phyloP scores from a whole-genome alignment of 768 basidiomycete genomes.

The Lentinula edodes region DNA sequence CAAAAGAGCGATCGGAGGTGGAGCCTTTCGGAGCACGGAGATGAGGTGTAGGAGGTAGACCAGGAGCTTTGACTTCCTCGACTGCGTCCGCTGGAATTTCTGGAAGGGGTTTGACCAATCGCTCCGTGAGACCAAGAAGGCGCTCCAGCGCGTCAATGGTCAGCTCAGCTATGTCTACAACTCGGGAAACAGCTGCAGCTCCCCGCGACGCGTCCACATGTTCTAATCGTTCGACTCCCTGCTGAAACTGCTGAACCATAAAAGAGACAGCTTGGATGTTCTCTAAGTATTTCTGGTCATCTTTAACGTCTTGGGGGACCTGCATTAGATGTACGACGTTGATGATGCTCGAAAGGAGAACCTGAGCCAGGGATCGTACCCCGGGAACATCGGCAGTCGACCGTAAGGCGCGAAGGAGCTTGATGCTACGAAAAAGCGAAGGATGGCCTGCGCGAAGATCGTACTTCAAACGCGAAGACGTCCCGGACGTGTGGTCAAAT shows the following conservation, averaged over 20 bases:
- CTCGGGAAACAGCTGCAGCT: neutral
- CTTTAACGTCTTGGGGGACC: neutral
- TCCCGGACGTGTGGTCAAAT: neutral
- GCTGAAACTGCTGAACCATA: neutral
- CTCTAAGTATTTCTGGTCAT: neutral
- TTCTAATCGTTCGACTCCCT: neutral
- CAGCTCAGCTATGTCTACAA: neutral
- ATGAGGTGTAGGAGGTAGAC: neutral
- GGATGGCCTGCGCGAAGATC: slow-evolving; percentile 29
- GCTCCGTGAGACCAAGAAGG: neutral
- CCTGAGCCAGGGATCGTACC: slow-evolving; percentile 11
- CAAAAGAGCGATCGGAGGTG: neutral
- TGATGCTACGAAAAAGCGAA: slow-evolving; percentile 24
- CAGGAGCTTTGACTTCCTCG: neutral
- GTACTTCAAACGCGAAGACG: slow-evolving; percentile 15
- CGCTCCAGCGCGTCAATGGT: neutral
- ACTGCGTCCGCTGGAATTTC: neutral
- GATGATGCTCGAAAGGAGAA: slow-evolving; percentile 11
- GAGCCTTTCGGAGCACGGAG: neutral
- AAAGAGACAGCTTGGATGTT: neutral
- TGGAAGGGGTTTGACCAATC: neutral
- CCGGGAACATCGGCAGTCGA: slow-evolving; percentile 7
- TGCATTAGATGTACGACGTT: slow-evolving; percentile 1
- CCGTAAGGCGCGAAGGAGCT: slow-evolving; percentile 19
- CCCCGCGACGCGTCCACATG: neutral